Base-by-base conservation (phyloP, 116 monocot species). In the Cymodocea nodosa region DNA sequence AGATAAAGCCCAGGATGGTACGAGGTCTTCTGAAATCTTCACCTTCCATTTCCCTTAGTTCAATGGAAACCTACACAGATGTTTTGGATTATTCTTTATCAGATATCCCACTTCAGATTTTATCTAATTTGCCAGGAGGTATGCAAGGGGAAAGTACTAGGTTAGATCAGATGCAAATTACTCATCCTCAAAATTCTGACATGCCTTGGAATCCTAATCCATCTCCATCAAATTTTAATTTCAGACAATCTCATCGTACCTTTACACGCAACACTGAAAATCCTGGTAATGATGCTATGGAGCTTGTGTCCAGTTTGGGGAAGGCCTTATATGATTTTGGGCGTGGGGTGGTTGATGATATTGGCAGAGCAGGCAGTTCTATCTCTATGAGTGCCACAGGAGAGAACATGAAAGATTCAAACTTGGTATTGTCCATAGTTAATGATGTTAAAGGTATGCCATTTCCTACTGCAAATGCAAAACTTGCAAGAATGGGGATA, bases 251-350 rank as follows among this genome's bases (percentile, higher is more conserved):
- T 68, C 76, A 78, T 66, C 52, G 60, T 61, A 67, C 18, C 60
- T 66, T 57, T 64, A 23, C 69, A 51, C 80, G 76, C 56, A 70
- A 49, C 23, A 56, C 67, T 60, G 34, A 35, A 37, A 62, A 49
- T 81, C 69, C 82, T 37, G 77, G 82, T 16, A 80, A 78, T 73
- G 99, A 99, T 86, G 84, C 99, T 22, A 66, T 92, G 72, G 92
- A 92, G 69, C 74, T 92, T 55, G 70, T 92, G 49, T 74, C 89
- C 50, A 82, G 72, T 68, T 83, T 99, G 69, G 92, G 99, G 14
- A 92, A 84, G 79, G 92, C 89, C 51, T 75, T 92, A 30, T 99
- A 86, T 86, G 99, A 92, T 73, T 92, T 99, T 79, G 89, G 99
- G 13, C 84, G 86, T 56, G 92, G 86, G 5, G 86, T 99, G 71